Evolutionary conservation across 2,329 filamentous ascomycete species (phyloP).

Genomic region (Ceratocystis albifundus): DNA sequence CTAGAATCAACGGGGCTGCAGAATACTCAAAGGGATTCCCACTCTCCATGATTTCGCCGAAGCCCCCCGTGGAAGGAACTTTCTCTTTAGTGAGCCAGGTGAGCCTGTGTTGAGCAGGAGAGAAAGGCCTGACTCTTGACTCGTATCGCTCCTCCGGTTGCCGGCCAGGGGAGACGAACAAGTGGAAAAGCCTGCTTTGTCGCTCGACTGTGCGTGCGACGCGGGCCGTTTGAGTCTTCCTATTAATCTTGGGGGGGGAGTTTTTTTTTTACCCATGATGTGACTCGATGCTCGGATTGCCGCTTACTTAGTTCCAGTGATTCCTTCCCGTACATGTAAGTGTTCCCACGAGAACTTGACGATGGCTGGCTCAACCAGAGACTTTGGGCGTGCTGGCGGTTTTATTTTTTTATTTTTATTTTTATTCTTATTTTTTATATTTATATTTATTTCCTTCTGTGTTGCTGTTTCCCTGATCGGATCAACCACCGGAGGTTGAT

Average conservation of each 20-base stretch:
- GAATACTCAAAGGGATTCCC: neutral
- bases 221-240: neutral
- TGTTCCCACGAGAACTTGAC: constrained; percentile 14
- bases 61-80: neutral
- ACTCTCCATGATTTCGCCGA: constrained; percentile 17
- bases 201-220: neutral
- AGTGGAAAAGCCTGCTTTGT: neutral
- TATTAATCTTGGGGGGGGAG: neutral
- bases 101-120: neutral
- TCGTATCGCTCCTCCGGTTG: no score
- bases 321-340: constrained; percentile 23
- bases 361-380: no score
- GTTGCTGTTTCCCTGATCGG: no score
- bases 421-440: no score
- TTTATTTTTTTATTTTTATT: neutral
- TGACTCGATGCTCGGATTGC: neutral
- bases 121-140: no score
- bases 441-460: no score
- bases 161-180: no score
- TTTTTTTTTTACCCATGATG: neutral
- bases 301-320: constrained; percentile 18
- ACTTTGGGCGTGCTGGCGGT: neutral
- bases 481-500: no score
- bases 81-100: neutral
- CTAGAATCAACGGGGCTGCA: neutral